Evolutionary conservation across 495 filamentous ascomycete species (phyloP).

Genomic region (Annulohypoxylon stygium): DNA sequence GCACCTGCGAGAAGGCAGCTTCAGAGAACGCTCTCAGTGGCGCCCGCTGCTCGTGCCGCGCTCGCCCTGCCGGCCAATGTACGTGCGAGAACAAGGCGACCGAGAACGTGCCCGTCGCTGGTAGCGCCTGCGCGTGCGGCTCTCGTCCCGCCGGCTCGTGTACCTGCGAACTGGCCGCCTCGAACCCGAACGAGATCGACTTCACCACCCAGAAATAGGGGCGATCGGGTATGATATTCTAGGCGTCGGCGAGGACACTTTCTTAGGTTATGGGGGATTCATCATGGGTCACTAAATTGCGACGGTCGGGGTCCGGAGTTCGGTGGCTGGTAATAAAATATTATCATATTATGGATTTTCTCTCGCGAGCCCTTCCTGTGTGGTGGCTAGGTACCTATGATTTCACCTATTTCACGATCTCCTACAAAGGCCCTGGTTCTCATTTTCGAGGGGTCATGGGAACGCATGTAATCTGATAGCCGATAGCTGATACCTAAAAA

Average conservation of each 20-base stretch:
- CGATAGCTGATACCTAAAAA: neutral
- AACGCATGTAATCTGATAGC: neutral
- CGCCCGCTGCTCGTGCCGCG: constrained; percentile 86
- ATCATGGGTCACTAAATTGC: constrained; percentile 10
- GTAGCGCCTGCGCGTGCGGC: constrained; percentile 78
- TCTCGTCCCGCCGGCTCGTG: constrained; percentile 79
- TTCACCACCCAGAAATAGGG: constrained; percentile 76
- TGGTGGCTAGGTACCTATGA: neutral
- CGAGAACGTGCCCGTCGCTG: constrained; percentile 75
- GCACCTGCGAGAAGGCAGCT: constrained; percentile 82
- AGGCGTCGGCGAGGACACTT: neutral
- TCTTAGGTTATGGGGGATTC: neutral
- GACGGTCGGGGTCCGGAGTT: constrained; percentile 32
- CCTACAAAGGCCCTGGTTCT: neutral
- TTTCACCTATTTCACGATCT: no score
- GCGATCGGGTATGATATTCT: neutral
- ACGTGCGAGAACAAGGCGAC: constrained; percentile 79
- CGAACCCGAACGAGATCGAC: constrained; percentile 77
- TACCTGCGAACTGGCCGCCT: constrained; percentile 81
- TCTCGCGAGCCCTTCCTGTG: neutral
- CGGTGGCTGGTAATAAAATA: constrained; percentile 21
- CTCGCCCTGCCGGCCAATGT: constrained; percentile 81
- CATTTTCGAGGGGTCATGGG: neutral
- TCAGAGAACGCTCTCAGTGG: constrained; percentile 79
- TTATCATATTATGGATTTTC: neutral